Conservation (phyloP, 257 asterid genomes). For the Gentiana dahurica region DNA sequence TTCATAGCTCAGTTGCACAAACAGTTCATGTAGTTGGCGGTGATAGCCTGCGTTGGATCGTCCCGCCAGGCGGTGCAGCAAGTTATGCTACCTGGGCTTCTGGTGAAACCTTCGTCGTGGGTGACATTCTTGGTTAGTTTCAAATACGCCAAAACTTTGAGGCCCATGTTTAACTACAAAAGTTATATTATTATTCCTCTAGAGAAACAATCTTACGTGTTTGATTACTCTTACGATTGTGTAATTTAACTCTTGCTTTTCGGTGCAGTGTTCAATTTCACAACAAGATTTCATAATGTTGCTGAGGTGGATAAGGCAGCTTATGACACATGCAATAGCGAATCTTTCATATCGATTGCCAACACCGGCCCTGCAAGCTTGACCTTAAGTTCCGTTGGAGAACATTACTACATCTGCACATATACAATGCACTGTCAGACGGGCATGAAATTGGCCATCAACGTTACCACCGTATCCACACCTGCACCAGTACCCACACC, state of each 20-base stretch:
- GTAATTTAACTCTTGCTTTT: not conserved
- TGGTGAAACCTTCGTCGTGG: conserved; percentile 29
- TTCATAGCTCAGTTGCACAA: conserved; percentile 41
- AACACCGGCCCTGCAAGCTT: conserved; percentile 41
- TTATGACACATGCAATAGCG: conserved; percentile 37
- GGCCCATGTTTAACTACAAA: too few species aligned
- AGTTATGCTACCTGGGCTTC: conserved; percentile 60
- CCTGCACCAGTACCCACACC: conserved; percentile 20
- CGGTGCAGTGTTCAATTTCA: conserved; percentile 53
- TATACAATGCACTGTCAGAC: conserved; percentile 27
- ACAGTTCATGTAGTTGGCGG: conserved; percentile 62
- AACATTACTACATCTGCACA: conserved; percentile 51
- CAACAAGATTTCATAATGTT: conserved; percentile 31
- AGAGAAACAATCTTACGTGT: too few species aligned
- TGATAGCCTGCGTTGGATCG: conserved; percentile 39
- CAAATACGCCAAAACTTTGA: too few species aligned
- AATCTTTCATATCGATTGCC: conserved; percentile 28
- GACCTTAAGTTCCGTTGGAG: conserved; percentile 36
- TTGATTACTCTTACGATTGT: too few species aligned
- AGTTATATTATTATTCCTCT: too few species aligned
- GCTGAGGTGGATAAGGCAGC: conserved; percentile 39
- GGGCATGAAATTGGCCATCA: conserved; percentile 53
- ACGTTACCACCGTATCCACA: conserved; percentile 25
- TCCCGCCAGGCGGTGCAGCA: conserved; percentile 48
- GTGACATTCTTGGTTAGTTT: conserved; percentile 44